phyloP scores from a whole-genome alignment of 805 yeast genomes.

The Candida stauntonica region DNA sequence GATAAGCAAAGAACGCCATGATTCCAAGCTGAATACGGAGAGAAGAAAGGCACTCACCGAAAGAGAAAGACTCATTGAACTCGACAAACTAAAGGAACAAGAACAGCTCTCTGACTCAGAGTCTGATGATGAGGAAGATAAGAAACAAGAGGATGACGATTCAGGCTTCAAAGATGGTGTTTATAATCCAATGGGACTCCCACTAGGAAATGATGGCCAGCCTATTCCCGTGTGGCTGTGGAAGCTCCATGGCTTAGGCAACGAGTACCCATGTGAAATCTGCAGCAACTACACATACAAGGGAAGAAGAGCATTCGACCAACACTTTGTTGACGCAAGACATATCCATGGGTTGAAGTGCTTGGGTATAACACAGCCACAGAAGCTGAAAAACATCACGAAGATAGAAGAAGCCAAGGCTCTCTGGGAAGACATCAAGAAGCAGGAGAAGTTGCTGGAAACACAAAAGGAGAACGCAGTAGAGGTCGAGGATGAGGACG shows the following conservation, averaged over 20 bases:
- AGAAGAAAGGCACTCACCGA: constrained; percentile 66
- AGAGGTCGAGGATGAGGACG: constrained; percentile 90
- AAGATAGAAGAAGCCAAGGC: constrained; percentile 62
- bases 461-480: constrained; percentile 45
- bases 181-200: constrained; percentile 53
- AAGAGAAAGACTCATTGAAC: constrained; percentile 36
- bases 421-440: constrained; percentile 47
- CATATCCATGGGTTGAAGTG: constrained; percentile 73
- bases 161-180: constrained; percentile 23
- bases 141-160: constrained; percentile 11
- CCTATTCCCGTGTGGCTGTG: constrained; percentile 94
- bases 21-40: constrained; percentile 59
- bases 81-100: constrained; percentile 25
- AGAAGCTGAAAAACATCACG: constrained; percentile 58
- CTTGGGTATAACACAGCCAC: constrained; percentile 56
- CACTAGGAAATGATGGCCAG: constrained; percentile 81
- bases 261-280: constrained; percentile 72
- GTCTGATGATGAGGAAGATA: constrained; percentile 34
- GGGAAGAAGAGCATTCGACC: constrained; percentile 68
- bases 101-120: constrained; percentile 17
- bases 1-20: constrained; percentile 37
- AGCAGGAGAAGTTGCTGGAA: constrained; percentile 8
- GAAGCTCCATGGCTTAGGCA: constrained; percentile 81
- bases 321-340: constrained; percentile 67
- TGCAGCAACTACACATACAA: constrained; percentile 72